Conservation (phyloP, 176 grass and related monocot species). For the Avena atlantica region DNA sequence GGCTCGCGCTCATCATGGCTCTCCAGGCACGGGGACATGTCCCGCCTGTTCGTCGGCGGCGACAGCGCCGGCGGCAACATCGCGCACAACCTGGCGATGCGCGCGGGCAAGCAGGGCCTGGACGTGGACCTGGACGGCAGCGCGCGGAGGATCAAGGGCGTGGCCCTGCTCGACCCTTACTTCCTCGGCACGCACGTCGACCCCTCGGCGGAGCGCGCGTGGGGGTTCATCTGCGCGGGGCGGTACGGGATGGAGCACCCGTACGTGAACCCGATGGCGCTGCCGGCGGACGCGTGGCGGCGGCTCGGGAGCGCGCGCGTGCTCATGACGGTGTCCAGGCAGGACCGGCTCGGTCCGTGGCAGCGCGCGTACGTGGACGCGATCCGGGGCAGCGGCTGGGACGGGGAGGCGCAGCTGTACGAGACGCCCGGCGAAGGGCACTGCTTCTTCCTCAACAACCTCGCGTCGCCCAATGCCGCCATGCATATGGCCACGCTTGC, state of each 20-base stretch:
- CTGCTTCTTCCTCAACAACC: slow-evolving; percentile 69
- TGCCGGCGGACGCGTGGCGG: slow-evolving; percentile 39
- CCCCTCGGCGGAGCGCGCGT: slow-evolving; percentile 28
- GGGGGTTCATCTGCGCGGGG: slow-evolving; percentile 67
- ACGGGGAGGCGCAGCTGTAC: slow-evolving; percentile 40
- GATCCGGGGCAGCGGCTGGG: slow-evolving; percentile 61
- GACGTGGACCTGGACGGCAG: not conserved
- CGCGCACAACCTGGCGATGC: slow-evolving; percentile 84
- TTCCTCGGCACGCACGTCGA: slow-evolving; percentile 51
- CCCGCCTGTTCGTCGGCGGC: slow-evolving; percentile 65
- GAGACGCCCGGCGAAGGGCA: slow-evolving; percentile 53
- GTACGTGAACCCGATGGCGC: slow-evolving; percentile 65
- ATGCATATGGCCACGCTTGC: slow-evolving; percentile 62
- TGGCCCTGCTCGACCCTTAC: slow-evolving; percentile 70
- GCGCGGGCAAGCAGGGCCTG: slow-evolving; percentile 1
- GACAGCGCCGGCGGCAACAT: slow-evolving; percentile 94
- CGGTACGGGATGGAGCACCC: slow-evolving; percentile 59
- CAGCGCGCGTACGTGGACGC: slow-evolving; percentile 61
- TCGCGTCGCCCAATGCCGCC: slow-evolving; percentile 50
- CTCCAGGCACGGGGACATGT: slow-evolving; percentile 45
- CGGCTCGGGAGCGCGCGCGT: slow-evolving; percentile 36
- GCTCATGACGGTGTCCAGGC: slow-evolving; percentile 63
- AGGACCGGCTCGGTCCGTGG: slow-evolving; percentile 57
- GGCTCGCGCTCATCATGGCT: slow-evolving; percentile 64
- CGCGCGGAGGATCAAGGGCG: slow-evolving; percentile 46